A percentile compares a stretch with the other conserved stretches of the same genome.
These are phyloP conservation scores for Venturia effusa DNA, from an alignment of 2,329 filamentous ascomycete genomes.

Conservation along the genomic window DNA sequence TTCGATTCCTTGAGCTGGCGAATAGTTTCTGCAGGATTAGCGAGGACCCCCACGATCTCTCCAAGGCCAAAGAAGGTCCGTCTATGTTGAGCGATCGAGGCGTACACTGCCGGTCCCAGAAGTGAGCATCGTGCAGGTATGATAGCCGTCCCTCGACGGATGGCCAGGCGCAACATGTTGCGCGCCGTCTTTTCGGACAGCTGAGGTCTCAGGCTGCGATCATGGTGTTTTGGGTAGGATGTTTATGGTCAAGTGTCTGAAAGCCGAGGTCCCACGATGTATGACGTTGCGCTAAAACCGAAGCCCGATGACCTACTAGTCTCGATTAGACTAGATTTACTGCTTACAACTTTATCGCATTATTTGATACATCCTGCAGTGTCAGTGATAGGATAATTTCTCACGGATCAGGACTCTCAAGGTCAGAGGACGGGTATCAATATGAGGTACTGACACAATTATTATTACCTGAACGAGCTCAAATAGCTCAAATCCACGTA, in stretches of 20 bases:
- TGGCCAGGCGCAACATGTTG: neutral
- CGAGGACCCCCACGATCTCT: conserved; percentile 3
- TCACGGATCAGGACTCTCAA: neutral
- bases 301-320: neutral
- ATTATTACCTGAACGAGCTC: neutral
- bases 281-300: neutral
- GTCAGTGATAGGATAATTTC: neutral
- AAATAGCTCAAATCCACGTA: neutral
- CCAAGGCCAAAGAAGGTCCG: conserved; percentile 8
- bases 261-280: neutral
- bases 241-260: neutral
- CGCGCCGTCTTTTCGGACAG: neutral
- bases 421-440: neutral
- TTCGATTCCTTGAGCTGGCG: conserved; percentile 7
- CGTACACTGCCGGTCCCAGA: neutral
- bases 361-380: no score
- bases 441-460: neutral
- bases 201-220: neutral
- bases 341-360: no score
- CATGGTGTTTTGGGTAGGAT: neutral
- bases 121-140: neutral
- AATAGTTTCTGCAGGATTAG: conserved; percentile 5
- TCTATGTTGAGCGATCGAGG: neutral
- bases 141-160: neutral
- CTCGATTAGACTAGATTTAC: neutral